Evolutionary conservation across 345 rosid genomes (phyloP).

Genomic region (Lagerstroemia speciosa): DNA sequence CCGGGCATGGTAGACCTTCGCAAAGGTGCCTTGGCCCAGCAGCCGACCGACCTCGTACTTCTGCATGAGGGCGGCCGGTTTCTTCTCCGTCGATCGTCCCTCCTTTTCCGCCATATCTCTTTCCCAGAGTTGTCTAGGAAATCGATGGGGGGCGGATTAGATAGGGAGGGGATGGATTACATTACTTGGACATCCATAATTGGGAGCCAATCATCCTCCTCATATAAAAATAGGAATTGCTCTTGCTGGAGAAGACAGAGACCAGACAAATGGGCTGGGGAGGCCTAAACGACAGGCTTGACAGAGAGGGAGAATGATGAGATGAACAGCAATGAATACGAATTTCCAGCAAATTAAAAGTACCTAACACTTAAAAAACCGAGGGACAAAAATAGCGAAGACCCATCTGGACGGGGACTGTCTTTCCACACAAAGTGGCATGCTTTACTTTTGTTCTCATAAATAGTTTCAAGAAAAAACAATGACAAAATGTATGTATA

Average conservation of each 20-base stretch:
- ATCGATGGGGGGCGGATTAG: too few species aligned
- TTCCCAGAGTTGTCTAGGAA: too few species aligned
- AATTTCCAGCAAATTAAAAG: too few species aligned
- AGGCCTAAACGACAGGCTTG: not conserved
- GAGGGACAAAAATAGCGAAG: not conserved
- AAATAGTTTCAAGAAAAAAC: too few species aligned
- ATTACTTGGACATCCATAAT: too few species aligned
- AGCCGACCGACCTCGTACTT: conserved; percentile 64
- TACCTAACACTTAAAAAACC: too few species aligned
- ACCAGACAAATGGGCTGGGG: not conserved
- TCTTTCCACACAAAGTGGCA: too few species aligned
- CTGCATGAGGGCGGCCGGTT: conserved; percentile 41
- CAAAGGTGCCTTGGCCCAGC: conserved; percentile 84
- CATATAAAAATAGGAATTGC: too few species aligned
- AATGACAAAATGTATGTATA: too few species aligned
- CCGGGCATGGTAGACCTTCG: conserved; percentile 70
- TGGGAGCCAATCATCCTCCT: too few species aligned
- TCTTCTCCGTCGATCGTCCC: conserved; percentile 43
- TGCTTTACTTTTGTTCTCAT: too few species aligned
- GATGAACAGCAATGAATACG: not conserved
- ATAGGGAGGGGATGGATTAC: too few species aligned
- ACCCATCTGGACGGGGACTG: not conserved
- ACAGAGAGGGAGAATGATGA: not conserved
- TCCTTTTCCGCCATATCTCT: not conserved
- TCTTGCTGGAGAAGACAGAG: not conserved